phyloP scores from a whole-genome alignment of 345 rosid genomes.

The Lepidium didymum region DNA sequence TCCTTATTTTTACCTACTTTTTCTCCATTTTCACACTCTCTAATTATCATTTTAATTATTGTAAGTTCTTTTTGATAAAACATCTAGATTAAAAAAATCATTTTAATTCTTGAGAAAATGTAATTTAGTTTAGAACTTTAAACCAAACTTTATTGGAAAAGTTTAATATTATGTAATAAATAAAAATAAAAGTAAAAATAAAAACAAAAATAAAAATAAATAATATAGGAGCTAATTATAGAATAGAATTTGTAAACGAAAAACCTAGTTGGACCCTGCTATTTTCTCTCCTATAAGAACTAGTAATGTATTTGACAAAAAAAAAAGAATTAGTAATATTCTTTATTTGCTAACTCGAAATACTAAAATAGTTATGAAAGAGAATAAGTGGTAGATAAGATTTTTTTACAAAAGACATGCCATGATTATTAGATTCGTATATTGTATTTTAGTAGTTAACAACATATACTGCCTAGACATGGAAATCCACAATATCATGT shows the following conservation, averaged over 20 bases:
- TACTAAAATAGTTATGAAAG: not conserved
- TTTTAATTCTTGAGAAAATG: no score
- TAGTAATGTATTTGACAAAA: not conserved
- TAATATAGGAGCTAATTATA: no score
- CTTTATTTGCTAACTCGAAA: not conserved
- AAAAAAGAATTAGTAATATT: no score
- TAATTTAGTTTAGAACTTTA: no score
- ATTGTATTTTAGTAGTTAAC: not conserved
- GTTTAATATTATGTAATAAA: no score
- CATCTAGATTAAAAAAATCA: no score
- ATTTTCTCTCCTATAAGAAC: not conserved
- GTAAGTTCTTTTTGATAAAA: no score
- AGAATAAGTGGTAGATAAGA: not conserved
- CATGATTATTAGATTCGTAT: slow-evolving; percentile 21
- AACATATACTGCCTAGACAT: slow-evolving; percentile 16
- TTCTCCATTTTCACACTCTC: slow-evolving; percentile 13
- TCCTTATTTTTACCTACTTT: not conserved
- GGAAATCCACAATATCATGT: slow-evolving; percentile 12
- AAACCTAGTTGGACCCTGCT: not conserved
- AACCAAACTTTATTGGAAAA: no score
- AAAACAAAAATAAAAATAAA: no score
- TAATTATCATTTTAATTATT: no score
- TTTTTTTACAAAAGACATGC: slow-evolving; percentile 13
- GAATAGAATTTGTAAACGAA: no score
- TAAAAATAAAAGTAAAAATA: no score